Conservation (phyloP, 1,284 basidiomycete genomes). For the Ceratobasidium sp. region DNA sequence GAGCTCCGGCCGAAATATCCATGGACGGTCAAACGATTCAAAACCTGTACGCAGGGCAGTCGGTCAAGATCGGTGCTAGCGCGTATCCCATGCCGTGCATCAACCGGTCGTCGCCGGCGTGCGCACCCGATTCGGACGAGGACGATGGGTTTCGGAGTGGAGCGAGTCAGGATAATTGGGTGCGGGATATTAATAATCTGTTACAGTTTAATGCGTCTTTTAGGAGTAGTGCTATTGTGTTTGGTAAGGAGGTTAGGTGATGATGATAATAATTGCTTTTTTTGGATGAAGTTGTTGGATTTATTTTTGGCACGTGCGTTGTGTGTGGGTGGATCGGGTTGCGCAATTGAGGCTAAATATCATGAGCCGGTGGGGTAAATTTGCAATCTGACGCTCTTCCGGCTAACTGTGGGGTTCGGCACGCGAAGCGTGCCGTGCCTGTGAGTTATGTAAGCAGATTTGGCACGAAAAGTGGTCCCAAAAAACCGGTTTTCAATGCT, state of each 20-base stretch:
- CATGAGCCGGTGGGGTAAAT: conserved; percentile 7
- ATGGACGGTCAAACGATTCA: conserved; percentile 93
- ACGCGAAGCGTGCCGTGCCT: not conserved
- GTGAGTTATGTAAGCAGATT: too few species aligned
- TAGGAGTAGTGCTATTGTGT: conserved; percentile 75
- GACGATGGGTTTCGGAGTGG: conserved; percentile 40
- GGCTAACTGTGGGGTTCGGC: too few species aligned
- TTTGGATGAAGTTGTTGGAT: too few species aligned
- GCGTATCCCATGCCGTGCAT: conserved; percentile 94
- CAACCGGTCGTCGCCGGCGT: conserved; percentile 75
- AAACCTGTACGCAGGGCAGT: conserved; percentile 85
- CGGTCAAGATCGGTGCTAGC: conserved; percentile 87
- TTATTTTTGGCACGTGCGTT: conserved; percentile 25
- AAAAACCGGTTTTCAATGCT: too few species aligned
- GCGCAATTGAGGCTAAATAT: conserved; percentile 11
- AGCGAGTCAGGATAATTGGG: conserved; percentile 81
- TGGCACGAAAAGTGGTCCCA: too few species aligned
- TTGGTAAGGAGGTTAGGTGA: conserved; percentile 30
- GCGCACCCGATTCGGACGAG: conserved; percentile 68
- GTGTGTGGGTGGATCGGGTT: not conserved
- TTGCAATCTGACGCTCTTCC: too few species aligned
- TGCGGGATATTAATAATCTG: conserved; percentile 94
- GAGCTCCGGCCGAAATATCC: conserved; percentile 89
- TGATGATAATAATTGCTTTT: too few species aligned
- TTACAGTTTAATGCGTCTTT: conserved; percentile 94